phyloP scores from a whole-genome alignment of 768 basidiomycete species.

The Tremella fuciformis region DNA sequence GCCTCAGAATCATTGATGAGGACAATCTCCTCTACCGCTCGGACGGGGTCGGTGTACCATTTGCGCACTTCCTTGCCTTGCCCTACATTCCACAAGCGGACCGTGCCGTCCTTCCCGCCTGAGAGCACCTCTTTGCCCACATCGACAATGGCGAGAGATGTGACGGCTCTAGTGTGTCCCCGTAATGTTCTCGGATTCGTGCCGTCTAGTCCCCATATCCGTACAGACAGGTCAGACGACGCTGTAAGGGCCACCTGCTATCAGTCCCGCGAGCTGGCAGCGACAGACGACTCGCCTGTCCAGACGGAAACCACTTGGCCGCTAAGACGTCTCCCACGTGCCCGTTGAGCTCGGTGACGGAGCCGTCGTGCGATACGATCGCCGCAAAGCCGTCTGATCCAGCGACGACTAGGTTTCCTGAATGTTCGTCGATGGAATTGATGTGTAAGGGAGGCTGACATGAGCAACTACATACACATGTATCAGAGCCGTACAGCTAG shows the following conservation, averaged over 20 bases:
- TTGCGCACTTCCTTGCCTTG: constrained; percentile 57
- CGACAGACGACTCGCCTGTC: constrained; percentile 33
- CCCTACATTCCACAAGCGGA: constrained; percentile 72
- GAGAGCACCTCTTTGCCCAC: constrained; percentile 68
- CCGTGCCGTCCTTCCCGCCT: constrained; percentile 64
- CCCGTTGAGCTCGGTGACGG: constrained; percentile 41
- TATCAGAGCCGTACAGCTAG: constrained; percentile 24
- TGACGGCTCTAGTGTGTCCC: constrained; percentile 66
- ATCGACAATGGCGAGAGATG: constrained; percentile 63
- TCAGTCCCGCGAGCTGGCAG: constrained; percentile 2
- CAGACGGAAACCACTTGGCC: constrained; percentile 51
- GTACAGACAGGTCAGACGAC: constrained; percentile 65
- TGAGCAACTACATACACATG: background rate
- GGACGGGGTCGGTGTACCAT: constrained; percentile 53
- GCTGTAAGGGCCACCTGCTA: constrained; percentile 65
- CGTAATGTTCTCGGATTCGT: constrained; percentile 62
- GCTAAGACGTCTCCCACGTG: constrained; percentile 52
- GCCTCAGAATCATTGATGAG: constrained; percentile 22
- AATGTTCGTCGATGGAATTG: constrained; percentile 37
- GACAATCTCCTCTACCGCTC: constrained; percentile 31
- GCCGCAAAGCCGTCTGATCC: constrained; percentile 48
- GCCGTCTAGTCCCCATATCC: constrained; percentile 62
- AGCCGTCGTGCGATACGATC: constrained; percentile 27
- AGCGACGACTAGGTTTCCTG: constrained; percentile 37
- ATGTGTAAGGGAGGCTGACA: constrained; percentile 43